phyloP scores from a whole-genome alignment of 345 rosid species.

The Hypericum perforatum region DNA sequence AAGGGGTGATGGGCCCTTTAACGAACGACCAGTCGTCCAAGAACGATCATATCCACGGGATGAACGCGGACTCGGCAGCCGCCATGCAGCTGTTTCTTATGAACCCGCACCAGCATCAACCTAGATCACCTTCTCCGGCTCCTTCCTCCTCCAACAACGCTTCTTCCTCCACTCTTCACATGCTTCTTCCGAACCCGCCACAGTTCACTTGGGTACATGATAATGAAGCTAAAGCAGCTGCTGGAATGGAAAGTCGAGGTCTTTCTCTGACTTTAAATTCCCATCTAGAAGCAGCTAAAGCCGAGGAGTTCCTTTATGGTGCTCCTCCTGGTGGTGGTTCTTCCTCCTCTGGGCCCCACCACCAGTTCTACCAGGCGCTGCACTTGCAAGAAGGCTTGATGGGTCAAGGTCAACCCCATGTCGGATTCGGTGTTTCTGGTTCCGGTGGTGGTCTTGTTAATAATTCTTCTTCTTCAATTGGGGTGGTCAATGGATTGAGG shows the following conservation, averaged over 20 bases:
- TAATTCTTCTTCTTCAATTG: slow-evolving; percentile 29
- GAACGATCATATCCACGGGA: slow-evolving; percentile 50
- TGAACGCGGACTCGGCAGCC: slow-evolving; percentile 66
- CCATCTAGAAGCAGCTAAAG: slow-evolving; percentile 75
- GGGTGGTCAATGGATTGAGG: slow-evolving; percentile 54
- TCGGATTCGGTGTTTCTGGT: slow-evolving; percentile 27
- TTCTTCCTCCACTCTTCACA: slow-evolving; percentile 66
- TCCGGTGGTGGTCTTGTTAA: no score
- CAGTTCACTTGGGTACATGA: slow-evolving; percentile 62
- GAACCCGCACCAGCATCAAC: slow-evolving; percentile 45
- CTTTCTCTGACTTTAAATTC: slow-evolving; percentile 80
- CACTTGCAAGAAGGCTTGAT: slow-evolving; percentile 27
- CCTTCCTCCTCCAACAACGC: slow-evolving; percentile 24
- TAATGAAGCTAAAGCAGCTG: slow-evolving; percentile 25
- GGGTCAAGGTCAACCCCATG: slow-evolving; percentile 27
- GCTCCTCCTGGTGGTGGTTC: slow-evolving; percentile 18
- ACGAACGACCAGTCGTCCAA: slow-evolving; percentile 23
- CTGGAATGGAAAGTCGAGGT: no score
- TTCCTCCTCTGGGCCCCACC: slow-evolving; percentile 31
- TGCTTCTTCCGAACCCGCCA: slow-evolving; percentile 61
- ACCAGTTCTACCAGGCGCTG: slow-evolving; percentile 23
- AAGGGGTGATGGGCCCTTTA: no score
- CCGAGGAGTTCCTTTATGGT: slow-evolving; percentile 62
- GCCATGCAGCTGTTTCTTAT: slow-evolving; percentile 91
- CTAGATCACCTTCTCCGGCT: slow-evolving; percentile 60